Evolutionary conservation across 108 stramenopile genomes (phyloP).

Genomic region (Cafeteria roenbergensis): DNA sequence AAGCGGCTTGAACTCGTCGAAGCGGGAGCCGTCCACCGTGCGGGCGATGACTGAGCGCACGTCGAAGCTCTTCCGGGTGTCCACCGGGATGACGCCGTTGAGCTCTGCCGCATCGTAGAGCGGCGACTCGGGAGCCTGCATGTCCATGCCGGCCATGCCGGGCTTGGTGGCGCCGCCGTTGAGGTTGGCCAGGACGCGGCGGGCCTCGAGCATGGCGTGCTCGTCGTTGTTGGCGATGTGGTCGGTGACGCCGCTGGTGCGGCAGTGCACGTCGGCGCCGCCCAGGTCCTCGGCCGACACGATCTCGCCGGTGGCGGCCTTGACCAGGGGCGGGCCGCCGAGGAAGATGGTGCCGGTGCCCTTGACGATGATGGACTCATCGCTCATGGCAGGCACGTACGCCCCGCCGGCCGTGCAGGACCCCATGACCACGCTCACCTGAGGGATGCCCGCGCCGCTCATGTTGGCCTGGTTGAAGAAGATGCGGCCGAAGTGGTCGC

Average conservation of each 20-base stretch:
- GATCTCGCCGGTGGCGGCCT: constrained; percentile 87
- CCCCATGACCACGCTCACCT: constrained; percentile 87
- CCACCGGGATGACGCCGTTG: constrained; percentile 68
- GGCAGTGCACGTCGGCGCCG: constrained; percentile 80
- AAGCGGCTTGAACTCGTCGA: constrained; percentile 87
- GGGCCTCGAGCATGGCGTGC: constrained; percentile 64
- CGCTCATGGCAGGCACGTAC: constrained; percentile 92
- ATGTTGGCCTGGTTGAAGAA: constrained; percentile 93
- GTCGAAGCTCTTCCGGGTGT: constrained; percentile 85
- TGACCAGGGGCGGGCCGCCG: constrained; percentile 96
- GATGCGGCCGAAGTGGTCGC: constrained; percentile 87
- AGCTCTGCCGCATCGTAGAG: constrained; percentile 69
- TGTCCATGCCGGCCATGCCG: neutral
- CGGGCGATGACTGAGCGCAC: constrained; percentile 78
- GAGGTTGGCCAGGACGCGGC: constrained; percentile 62
- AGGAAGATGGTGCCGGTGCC: constrained; percentile 94
- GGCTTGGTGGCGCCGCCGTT: constrained; percentile 14
- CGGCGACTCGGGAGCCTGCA: constrained; percentile 58
- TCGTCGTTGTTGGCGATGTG: constrained; percentile 76
- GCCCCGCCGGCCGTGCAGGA: constrained; percentile 96
- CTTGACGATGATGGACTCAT: constrained; percentile 84
- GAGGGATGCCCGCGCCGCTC: constrained; percentile 68
- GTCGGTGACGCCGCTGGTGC: constrained; percentile 77
- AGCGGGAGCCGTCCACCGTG: constrained; percentile 78
- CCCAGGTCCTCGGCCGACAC: constrained; percentile 89